Percentiles rank a stretch among this genome's conserved stretches.
Conservation (phyloP, 768 basidiomycete species). For the Cystobasidium onofrii region DNA sequence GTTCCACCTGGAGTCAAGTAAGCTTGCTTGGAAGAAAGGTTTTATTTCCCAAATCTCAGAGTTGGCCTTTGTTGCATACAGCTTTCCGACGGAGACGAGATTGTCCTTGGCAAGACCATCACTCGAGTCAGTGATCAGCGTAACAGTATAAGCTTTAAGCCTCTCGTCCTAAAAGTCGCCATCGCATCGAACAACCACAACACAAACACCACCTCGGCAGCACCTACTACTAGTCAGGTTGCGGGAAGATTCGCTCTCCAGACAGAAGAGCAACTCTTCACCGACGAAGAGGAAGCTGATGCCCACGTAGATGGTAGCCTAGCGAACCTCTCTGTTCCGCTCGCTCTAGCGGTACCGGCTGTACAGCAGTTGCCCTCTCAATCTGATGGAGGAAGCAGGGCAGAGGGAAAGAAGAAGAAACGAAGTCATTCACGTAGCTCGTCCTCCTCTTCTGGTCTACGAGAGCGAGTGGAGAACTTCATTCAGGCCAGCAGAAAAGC, state of each 20-base stretch:
- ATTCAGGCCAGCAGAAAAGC: not conserved
- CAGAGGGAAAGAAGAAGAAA: too few relatives aligned
- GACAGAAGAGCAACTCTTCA: not conserved
- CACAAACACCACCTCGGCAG: not conserved
- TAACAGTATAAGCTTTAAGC: not conserved
- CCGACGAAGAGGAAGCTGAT: not conserved
- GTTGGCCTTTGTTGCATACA: not conserved
- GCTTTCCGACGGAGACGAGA: conserved; percentile 3
- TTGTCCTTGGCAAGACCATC: conserved; percentile 9
- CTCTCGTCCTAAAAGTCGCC: not conserved
- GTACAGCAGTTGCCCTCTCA: too few relatives aligned
- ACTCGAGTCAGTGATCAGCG: not conserved
- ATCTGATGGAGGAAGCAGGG: too few relatives aligned
- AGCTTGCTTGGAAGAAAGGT: not conserved
- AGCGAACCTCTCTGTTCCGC: not conserved
- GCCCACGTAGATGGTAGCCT: not conserved
- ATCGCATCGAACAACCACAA: not conserved
- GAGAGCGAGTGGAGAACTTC: not conserved
- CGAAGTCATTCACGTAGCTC: not conserved
- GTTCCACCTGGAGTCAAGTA: not conserved
- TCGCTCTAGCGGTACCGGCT: too few relatives aligned
- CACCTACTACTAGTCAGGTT: not conserved
- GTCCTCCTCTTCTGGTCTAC: not conserved
- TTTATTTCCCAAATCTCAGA: not conserved
- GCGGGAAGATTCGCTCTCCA: not conserved